These are phyloP conservation scores for Ogataea trehalophila DNA, from an alignment of 805 yeast species.

Conservation along the genomic window DNA sequence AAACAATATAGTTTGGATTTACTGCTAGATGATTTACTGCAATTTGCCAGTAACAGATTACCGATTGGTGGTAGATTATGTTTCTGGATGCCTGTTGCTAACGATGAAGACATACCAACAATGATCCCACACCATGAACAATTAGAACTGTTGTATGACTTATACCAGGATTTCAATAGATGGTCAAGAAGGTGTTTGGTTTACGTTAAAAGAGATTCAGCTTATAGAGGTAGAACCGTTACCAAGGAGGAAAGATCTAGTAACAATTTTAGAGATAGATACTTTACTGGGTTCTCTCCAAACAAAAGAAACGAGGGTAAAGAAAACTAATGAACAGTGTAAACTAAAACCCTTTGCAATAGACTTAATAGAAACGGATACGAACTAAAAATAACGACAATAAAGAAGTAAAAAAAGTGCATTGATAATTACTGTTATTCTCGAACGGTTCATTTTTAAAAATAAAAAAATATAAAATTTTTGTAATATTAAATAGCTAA, in stretches of 20 bases:
- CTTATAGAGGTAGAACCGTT: slow-evolving; percentile 44
- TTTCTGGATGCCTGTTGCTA: slow-evolving; percentile 98
- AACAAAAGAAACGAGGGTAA: slow-evolving; percentile 21
- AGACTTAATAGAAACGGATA: too few relatives aligned
- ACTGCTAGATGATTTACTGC: slow-evolving; percentile 70
- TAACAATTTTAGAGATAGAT: slow-evolving; percentile 70
- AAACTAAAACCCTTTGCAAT: neutral
- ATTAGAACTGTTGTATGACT: slow-evolving; percentile 62
- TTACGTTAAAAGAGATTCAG: slow-evolving; percentile 58
- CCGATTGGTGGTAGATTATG: slow-evolving; percentile 76
- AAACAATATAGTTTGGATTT: slow-evolving; percentile 80
- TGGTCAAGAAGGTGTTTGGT: slow-evolving; percentile 90
- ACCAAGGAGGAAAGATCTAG: slow-evolving; percentile 41
- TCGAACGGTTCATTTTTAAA: too few relatives aligned
- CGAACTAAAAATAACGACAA: too few relatives aligned
- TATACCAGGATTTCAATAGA: slow-evolving; percentile 85
- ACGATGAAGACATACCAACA: slow-evolving; percentile 59
- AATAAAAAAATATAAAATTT: too few relatives aligned
- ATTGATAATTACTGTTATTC: too few relatives aligned
- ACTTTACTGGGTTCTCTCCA: slow-evolving; percentile 55
- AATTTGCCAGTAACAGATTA: slow-evolving; percentile 67
- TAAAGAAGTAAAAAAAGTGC: too few relatives aligned
- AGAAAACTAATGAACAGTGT: neutral
- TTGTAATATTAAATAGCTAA: too few relatives aligned
- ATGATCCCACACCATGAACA: slow-evolving; percentile 75